Evolutionary conservation across 2,329 filamentous ascomycete species (phyloP), one percentile per base, ranked within the genome.

Genomic region (Ophiostoma triangulosporum): DNA sequence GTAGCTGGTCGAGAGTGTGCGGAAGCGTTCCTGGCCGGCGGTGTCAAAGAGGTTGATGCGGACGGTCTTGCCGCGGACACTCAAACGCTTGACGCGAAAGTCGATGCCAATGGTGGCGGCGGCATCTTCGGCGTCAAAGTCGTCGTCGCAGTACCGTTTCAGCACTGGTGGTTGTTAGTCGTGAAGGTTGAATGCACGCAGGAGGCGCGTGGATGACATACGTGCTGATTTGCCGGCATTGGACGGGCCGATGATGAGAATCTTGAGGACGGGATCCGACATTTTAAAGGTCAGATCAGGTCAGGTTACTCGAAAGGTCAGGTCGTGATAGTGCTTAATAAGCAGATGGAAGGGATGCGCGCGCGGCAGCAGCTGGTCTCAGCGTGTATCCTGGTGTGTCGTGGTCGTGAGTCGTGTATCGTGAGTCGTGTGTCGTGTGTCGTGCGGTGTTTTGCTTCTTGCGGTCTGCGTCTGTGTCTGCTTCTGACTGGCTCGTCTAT

Each of bases 61-160:
- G 58, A 77, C 77, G 4, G 70, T 67, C 60, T 72, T 73, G 38
- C 73, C 74, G 49, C 71, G 70, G 54, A 78, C 70, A 14, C 71
- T 72, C 35, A 78, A 65, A 50, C 70, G 77, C 60, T 78, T 78
- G 59, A 71, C 69, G 77, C 76, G 75, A 64, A 75, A 78, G 60
- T 79, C 76, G 56, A 78, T 75, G 29, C 75, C 76, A 57, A 78
- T 78, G 3, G 76, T 78, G 6, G 76, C 74, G 6, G 74, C 72
- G 4, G 73, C 72, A 33, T 69, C 71, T 60, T 78, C 74, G 5
- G 73, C 70, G 55, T 79, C 76, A 59, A 77, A 79, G 59, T 77
- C 73, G 61, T 78, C 73, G 57, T 78, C 74, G 62, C 73, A 77
- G 59, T 78, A 79, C 60, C 75, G 67, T 56, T 74, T 70, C 48